A percentile compares a stretch with the other conserved stretches of the same genome.
phyloP scores from a whole-genome alignment of 106 monocot species.

The Triglochin maritima region DNA sequence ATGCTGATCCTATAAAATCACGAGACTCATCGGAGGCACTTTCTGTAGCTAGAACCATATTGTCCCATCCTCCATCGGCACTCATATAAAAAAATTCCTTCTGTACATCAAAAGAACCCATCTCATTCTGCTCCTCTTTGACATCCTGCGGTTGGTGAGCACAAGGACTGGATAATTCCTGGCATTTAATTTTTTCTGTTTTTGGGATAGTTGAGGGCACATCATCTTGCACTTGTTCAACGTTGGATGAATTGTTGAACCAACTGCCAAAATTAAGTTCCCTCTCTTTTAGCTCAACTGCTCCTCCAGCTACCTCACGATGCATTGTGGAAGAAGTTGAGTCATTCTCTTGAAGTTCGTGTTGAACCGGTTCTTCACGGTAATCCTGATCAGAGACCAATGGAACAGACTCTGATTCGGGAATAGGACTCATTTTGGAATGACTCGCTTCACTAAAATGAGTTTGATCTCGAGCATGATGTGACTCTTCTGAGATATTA shows the following conservation, averaged over 20 bases:
- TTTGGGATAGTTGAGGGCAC: not conserved
- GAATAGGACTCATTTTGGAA: conserved; percentile 4
- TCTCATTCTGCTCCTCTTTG: too few relatives aligned
- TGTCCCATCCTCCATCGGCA: too few relatives aligned
- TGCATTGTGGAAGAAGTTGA: not conserved
- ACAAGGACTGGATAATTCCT: conserved; percentile 4
- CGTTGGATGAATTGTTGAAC: not conserved
- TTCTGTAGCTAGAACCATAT: too few relatives aligned
- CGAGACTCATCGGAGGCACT: too few relatives aligned
- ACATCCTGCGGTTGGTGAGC: not conserved
- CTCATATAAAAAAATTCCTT: too few relatives aligned
- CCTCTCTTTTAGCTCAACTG: conserved; percentile 3
- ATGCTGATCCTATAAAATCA: too few relatives aligned
- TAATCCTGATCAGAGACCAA: not conserved
- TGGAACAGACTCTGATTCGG: conserved; percentile 3
- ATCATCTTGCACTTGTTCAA: not conserved
- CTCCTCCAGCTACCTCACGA: not conserved
- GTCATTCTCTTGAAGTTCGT: not conserved
- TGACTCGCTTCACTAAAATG: conserved; percentile 10
- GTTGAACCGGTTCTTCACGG: not conserved
- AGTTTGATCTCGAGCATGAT: not conserved
- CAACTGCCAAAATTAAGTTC: not conserved
- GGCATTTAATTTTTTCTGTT: conserved; percentile 2
- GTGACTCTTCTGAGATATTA: not conserved
- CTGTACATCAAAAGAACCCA: too few relatives aligned